phyloP scores from a whole-genome alignment of 176 grass and related monocot genomes.

The Ensete ventricosum region DNA sequence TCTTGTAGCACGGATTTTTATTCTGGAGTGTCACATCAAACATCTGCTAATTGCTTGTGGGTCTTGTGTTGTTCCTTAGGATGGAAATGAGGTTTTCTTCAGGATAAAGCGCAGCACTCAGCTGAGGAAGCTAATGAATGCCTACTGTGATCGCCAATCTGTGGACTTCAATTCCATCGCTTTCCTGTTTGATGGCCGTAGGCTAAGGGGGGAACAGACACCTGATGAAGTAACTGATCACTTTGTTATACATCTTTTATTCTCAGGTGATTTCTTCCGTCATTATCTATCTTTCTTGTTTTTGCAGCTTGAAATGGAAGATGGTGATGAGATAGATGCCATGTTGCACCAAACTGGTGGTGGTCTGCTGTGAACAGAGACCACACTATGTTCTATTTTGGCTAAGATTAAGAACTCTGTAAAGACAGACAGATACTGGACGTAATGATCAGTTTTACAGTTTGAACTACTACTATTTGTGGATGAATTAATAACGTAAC shows the following conservation, averaged over 20 bases:
- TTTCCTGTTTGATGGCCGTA: constrained; percentile 12
- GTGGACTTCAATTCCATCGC: constrained; percentile 14
- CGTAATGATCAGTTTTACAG: not conserved
- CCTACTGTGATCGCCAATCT: constrained; percentile 12
- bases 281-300: too few species aligned
- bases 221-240: constrained; percentile 1
- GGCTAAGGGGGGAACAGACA: constrained; percentile 10
- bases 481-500: not conserved
- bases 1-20: too few species aligned
- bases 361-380: too few species aligned
- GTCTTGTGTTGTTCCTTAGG: not conserved
- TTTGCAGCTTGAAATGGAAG: too few species aligned
- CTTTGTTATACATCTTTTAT: too few species aligned
- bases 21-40: too few species aligned
- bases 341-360: too few species aligned
- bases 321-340: too few species aligned
- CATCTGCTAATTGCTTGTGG: not conserved
- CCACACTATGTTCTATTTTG: not conserved
- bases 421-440: not conserved
- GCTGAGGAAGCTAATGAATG: constrained; percentile 11
- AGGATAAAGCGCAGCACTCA: constrained; percentile 15
- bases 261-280: too few species aligned
- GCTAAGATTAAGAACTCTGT: not conserved
- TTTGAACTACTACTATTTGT: not conserved
- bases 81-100: constrained; percentile 15